These are phyloP conservation scores for Panaeolus cyanescens DNA, from an alignment of 768 basidiomycete species.

Conservation along the genomic window DNA sequence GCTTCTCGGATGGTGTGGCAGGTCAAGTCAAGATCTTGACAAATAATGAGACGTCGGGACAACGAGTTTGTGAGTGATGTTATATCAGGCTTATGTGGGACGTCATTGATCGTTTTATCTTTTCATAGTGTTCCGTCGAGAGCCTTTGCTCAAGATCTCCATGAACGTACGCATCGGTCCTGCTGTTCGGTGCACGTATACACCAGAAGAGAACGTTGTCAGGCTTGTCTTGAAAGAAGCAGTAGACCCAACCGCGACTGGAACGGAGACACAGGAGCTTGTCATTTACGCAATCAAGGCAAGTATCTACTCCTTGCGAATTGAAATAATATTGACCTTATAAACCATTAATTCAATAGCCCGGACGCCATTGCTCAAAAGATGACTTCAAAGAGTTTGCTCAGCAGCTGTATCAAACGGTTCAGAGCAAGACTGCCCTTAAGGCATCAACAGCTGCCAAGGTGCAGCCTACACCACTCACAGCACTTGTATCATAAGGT, in stretches of 20 bases:
- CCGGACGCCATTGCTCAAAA: constrained; percentile 49
- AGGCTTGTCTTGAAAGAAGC: constrained; percentile 58
- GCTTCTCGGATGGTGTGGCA: constrained; percentile 60
- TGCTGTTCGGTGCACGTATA: constrained; percentile 58
- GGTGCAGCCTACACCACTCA: neutral
- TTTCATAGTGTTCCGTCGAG: constrained; percentile 63
- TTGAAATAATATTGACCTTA: neutral
- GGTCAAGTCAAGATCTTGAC: constrained; percentile 64
- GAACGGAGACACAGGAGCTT: constrained; percentile 33
- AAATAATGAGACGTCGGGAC: constrained; percentile 38
- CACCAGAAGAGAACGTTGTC: constrained; percentile 54
- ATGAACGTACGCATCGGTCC: constrained; percentile 64
- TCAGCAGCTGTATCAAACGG: constrained; percentile 29
- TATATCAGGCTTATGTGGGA: neutral
- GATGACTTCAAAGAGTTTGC: constrained; percentile 58
- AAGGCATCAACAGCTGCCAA: neutral
- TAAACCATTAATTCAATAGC: constrained; percentile 25
- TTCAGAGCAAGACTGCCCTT: neutral
- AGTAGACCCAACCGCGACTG: constrained; percentile 12
- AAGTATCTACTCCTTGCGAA: constrained; percentile 6
- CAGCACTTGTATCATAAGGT: neutral
- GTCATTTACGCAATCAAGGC: constrained; percentile 72
- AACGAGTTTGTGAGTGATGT: constrained; percentile 48
- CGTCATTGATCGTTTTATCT: neutral
- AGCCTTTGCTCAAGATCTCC: constrained; percentile 69